phyloP scores from a whole-genome alignment of 805 yeast genomes.

The Starmerella sirachaensis region DNA sequence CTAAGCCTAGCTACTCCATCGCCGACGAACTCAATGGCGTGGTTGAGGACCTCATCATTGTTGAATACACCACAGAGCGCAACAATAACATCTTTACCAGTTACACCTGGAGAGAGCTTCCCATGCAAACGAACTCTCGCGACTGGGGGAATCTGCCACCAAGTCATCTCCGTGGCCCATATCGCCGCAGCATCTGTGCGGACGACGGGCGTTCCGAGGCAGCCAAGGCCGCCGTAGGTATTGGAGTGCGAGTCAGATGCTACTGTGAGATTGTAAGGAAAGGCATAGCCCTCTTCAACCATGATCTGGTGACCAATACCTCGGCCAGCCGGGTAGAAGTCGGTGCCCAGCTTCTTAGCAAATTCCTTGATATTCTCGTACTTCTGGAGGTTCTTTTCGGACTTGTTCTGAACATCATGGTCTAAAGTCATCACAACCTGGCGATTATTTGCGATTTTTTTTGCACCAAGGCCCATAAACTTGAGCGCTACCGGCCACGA shows the following conservation, averaged over 20 bases:
- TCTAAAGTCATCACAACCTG: constrained; percentile 95
- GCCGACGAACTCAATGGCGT: constrained; percentile 31
- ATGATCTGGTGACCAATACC: constrained; percentile 99
- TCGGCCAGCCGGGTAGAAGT: constrained; percentile 96
- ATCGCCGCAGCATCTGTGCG: constrained; percentile 98
- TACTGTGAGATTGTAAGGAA: constrained; percentile 83
- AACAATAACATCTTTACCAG: constrained; percentile 95
- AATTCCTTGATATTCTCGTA: constrained; percentile 80
- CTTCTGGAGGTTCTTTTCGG: constrained; percentile 78
- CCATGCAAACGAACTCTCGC: constrained; percentile 85
- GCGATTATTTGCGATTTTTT: constrained; percentile 63
- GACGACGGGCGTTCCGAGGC: constrained; percentile 94
- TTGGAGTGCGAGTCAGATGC: constrained; percentile 98
- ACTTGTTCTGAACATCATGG: constrained; percentile 93
- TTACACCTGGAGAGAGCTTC: constrained; percentile 67
- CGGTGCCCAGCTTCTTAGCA: constrained; percentile 82
- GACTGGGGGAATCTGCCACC: constrained; percentile 99
- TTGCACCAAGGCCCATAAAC: constrained; percentile 90
- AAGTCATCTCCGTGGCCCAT: constrained; percentile 99
- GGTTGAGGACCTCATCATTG: constrained; percentile 81
- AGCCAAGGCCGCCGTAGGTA: constrained; percentile 94
- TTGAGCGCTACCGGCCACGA: constrained; percentile 99
- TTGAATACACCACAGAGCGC: constrained; percentile 88
- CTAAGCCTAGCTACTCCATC: constrained; percentile 24
- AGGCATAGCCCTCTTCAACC: constrained; percentile 98